A percentile compares a stretch with the other conserved stretches of the same genome.
phyloP scores from a whole-genome alignment of 2,329 filamentous ascomycete species.

The Cryphonectria japonica region DNA sequence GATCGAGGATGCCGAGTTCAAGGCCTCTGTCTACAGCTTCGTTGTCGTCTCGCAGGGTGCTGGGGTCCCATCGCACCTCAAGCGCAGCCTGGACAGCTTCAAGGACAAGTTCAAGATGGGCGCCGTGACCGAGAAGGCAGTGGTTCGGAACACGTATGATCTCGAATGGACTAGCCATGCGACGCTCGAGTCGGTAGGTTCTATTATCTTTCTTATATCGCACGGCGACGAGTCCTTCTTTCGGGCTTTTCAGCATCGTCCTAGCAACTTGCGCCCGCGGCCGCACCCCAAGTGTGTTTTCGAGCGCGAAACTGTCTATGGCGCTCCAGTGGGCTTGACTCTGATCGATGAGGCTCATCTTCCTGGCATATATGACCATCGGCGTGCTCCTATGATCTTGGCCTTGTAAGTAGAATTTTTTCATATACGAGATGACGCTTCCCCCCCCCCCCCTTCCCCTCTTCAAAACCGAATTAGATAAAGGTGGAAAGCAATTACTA shows the following conservation, averaged over 20 bases:
- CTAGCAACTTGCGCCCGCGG: background rate
- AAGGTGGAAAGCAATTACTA: background rate
- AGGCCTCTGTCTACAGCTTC: conserved; percentile 1
- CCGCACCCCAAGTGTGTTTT: background rate
- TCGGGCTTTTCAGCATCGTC: background rate
- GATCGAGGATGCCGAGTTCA: background rate
- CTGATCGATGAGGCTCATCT: conserved; percentile 20
- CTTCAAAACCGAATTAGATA: too few species aligned
- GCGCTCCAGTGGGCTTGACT: background rate
- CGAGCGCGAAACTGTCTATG: background rate
- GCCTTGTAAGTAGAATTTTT: conserved; percentile 4
- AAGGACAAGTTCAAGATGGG: background rate
- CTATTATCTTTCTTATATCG: background rate
- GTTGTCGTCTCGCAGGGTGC: conserved; percentile 3
- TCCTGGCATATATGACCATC: background rate
- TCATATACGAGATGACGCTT: too few species aligned
- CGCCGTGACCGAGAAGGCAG: background rate
- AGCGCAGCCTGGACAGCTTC: conserved; percentile 1
- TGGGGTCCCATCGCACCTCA: background rate
- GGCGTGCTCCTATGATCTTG: background rate
- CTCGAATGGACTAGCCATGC: conserved; percentile 4
- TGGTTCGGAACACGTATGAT: background rate
- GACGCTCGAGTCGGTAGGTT: background rate
- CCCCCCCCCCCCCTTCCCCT: too few species aligned
- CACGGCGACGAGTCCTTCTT: conserved; percentile 9